These are phyloP conservation scores for Podaxis rugospora DNA, from an alignment of 768 basidiomycete genomes.

Conservation along the genomic window DNA sequence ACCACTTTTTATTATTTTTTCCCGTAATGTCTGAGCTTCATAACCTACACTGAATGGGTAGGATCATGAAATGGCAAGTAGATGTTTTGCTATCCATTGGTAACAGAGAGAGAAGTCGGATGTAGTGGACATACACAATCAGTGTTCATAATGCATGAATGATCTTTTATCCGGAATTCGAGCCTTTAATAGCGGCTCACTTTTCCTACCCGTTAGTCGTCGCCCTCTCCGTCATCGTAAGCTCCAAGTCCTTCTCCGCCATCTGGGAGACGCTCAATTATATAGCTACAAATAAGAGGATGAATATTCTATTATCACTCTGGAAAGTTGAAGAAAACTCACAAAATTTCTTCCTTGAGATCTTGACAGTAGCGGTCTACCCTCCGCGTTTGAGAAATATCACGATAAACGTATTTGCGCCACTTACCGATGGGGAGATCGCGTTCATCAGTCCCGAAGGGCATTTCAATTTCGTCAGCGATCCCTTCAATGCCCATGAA, in stretches of 20 bases:
- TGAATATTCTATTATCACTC: slow-evolving; percentile 9
- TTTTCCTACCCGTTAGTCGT: slow-evolving; percentile 44
- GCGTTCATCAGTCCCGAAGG: slow-evolving; percentile 70
- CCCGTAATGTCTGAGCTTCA: background rate
- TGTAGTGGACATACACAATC: no score
- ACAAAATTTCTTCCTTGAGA: slow-evolving; percentile 82
- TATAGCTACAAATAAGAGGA: slow-evolving; percentile 42
- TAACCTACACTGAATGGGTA: background rate
- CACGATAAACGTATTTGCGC: background rate
- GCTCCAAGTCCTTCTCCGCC: slow-evolving; percentile 67
- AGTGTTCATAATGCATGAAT: no score
- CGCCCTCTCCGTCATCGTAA: slow-evolving; percentile 80
- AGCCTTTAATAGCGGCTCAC: no score
- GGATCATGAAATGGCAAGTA: background rate
- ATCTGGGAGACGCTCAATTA: slow-evolving; percentile 66
- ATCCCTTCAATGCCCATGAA: slow-evolving; percentile 96
- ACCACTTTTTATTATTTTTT: background rate
- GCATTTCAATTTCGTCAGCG: slow-evolving; percentile 93
- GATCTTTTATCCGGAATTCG: no score
- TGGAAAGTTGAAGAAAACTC: slow-evolving; percentile 23
- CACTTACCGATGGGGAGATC: slow-evolving; percentile 72
- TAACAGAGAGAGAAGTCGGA: no score
- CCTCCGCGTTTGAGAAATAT: background rate
- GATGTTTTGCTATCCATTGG: background rate
- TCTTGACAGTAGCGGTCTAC: slow-evolving; percentile 83